These are phyloP conservation scores for Austroboletus novae-zelandiae DNA, from an alignment of 1,284 basidiomycete species.

Conservation along the genomic window DNA sequence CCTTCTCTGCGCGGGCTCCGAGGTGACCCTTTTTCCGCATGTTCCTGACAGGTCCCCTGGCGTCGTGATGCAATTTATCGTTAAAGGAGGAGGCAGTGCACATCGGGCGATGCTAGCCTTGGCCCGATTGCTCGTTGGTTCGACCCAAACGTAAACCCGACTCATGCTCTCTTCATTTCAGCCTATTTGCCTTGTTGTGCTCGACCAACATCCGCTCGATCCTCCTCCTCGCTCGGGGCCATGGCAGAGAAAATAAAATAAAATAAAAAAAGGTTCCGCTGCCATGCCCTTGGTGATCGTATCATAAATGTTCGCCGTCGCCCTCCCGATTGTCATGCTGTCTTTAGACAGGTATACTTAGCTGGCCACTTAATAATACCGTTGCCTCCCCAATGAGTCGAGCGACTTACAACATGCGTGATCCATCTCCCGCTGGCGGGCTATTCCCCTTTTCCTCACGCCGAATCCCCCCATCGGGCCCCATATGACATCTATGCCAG, in stretches of 20 bases:
- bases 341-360: constrained; percentile 8
- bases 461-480: constrained; percentile 1
- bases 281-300: background rate
- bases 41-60: constrained; percentile 28
- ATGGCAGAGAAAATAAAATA: background rate
- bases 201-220: background rate
- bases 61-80: constrained; percentile 26
- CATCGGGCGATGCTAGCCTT: constrained; percentile 8
- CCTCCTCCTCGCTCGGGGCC: background rate
- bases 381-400: background rate
- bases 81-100: constrained; percentile 22
- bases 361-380: constrained; percentile 10
- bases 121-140: background rate
- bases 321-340: constrained; percentile 2
- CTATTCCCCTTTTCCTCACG: background rate
- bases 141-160: constrained; percentile 15
- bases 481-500: constrained; percentile 1
- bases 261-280: background rate
- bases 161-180: background rate
- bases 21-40: constrained; percentile 21
- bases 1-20: constrained; percentile 30
- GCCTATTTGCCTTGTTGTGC: background rate
- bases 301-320: background rate
- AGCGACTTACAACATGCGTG: constrained; percentile 10
- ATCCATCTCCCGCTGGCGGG: constrained; percentile 8